Evolutionary conservation across 129 eudicot genomes (phyloP), one percentile per base, ranked within the genome.

Genomic region (Saposhnikovia divaricata): DNA sequence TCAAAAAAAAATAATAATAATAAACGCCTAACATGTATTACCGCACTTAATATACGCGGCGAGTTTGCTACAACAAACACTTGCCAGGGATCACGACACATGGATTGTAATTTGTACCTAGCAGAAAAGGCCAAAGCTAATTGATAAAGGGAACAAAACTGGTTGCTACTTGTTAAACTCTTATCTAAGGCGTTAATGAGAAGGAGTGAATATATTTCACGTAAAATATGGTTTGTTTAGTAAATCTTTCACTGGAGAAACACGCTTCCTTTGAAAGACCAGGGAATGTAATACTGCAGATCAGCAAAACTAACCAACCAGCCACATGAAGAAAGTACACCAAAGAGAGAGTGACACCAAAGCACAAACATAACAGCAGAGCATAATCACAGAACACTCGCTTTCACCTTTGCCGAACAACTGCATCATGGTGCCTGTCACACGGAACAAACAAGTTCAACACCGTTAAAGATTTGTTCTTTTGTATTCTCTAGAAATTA

Each of bases 331-430:
- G 75, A 71, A 71, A 37, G 75, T 71, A 71, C 75, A 71, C 75
- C 75, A 71, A 71, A 71, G 75, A 81, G 91, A 84, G 72, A 91
- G 89, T 6, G 96, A 68, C 9, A 85, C 19, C 8, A 92, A 82
- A 13, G 93, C 93, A 51, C 89, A 80, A 74, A 72, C 66, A n/a
- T 87, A 87, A 46, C 85, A 61, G 91, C 96, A 87, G 16, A 91
- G 63, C 93, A 89, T 82, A 31, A 91, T 91, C 50, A 91, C 91
- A 13, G 96, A 91, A 77, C 90, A 91, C 72, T 91, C 93, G 46
- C 81, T 87, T 74, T 87, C 91, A 55, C 93, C 96, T 31, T 78
- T 88, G 73, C 90, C 91, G 61, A 91, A 87, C 80, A 91, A 78
- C 69, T 91, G 96, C 5, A 84, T 87, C 38, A 89, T 88, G 23